Percentiles rank a stretch among this genome's conserved stretches.
These are phyloP conservation scores for Skeletonema potamos DNA, from an alignment of 108 stramenopile genomes.

Conservation along the genomic window DNA sequence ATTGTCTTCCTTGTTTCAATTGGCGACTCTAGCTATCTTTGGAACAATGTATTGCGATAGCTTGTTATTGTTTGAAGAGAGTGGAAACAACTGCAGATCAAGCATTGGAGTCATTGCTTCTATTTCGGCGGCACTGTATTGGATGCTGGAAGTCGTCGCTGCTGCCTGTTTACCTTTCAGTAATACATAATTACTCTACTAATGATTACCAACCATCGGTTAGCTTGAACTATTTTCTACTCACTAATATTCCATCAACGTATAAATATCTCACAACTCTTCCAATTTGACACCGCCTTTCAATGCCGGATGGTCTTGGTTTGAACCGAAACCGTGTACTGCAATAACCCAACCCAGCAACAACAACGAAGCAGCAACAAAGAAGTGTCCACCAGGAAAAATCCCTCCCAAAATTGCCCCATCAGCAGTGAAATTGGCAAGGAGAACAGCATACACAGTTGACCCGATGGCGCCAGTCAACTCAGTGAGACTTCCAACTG, in stretches of 20 bases:
- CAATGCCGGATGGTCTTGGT: slow-evolving; percentile 4
- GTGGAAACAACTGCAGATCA: neutral
- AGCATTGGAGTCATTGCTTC: neutral
- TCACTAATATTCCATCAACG: neutral
- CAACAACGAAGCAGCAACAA: slow-evolving; percentile 5
- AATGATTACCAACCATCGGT: too few species aligned
- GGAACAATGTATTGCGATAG: neutral
- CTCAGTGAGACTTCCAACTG: slow-evolving; percentile 18
- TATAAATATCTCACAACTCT: neutral
- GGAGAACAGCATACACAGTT: slow-evolving; percentile 13
- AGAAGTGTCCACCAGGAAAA: slow-evolving; percentile 6
- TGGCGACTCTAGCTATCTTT: neutral
- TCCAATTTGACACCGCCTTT: neutral
- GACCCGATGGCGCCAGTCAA: slow-evolving; percentile 18
- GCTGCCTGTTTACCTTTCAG: too few species aligned
- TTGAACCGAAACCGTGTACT: neutral
- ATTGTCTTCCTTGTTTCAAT: neutral
- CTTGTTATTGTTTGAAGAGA: neutral
- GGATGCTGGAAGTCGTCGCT: too few species aligned
- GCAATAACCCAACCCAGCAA: slow-evolving; percentile 7
- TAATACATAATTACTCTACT: too few species aligned
- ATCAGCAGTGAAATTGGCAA: slow-evolving; percentile 11
- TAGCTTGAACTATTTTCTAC: too few species aligned
- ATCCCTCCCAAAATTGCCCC: slow-evolving; percentile 7
- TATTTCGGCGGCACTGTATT: neutral